Evolutionary conservation across 106 monocot genomes (phyloP).

Genomic region (Dioscorea dumetorum): DNA sequence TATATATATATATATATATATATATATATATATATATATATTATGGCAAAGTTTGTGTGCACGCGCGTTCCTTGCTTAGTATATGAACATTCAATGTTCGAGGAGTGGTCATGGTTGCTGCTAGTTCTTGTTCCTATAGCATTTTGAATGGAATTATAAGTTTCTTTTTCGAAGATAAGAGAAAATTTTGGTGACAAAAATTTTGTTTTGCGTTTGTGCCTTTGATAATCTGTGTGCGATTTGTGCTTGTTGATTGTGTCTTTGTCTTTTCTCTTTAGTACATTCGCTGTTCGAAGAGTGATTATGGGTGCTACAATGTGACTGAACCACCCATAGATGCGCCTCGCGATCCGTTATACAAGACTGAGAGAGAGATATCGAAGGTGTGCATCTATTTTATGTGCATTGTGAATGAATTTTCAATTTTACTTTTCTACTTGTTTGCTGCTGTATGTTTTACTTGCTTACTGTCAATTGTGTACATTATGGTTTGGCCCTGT

Average conservation of each 20-base stretch:
- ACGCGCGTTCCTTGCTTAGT: too few species aligned
- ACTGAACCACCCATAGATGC: constrained; percentile 88
- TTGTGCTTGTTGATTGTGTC: background rate
- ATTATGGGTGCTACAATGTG: constrained; percentile 75
- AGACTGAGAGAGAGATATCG: constrained; percentile 62
- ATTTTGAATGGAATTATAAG: too few species aligned
- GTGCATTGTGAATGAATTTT: too few species aligned
- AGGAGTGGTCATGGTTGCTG: too few species aligned
- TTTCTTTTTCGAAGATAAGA: background rate
- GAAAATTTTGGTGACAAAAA: background rate
- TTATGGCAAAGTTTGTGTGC: background rate
- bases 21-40: too few species aligned
- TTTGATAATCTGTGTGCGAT: background rate
- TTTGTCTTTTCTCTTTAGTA: constrained; percentile 32
- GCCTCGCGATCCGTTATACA: constrained; percentile 79
- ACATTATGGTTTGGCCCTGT: too few species aligned
- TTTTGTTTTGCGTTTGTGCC: background rate
- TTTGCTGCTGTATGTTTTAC: too few species aligned
- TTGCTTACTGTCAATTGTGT: too few species aligned
- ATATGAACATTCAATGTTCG: too few species aligned
- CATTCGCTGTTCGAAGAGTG: constrained; percentile 74
- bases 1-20: too few species aligned
- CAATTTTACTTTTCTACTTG: too few species aligned
- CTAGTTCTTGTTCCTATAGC: too few species aligned
- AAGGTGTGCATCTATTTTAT: constrained; percentile 47